Conservation (phyloP, 2,329 filamentous ascomycete genomes). For the Talaromyces sp. region DNA sequence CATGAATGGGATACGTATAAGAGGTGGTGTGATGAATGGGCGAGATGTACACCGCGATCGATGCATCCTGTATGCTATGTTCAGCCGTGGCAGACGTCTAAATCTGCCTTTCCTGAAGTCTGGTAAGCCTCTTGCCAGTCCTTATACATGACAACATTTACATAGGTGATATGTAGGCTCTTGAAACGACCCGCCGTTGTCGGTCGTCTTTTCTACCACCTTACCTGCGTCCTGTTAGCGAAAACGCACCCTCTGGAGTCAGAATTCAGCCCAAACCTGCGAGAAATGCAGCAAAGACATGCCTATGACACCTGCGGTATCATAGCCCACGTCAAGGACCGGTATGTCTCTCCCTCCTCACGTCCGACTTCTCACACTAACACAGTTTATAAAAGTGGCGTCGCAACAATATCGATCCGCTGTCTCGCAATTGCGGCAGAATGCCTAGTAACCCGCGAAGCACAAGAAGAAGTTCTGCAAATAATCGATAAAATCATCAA, state of each 20-base stretch:
- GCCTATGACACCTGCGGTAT: slow-evolving; percentile 87
- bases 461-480: slow-evolving; percentile 76
- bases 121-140: slow-evolving; percentile 57
- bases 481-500: slow-evolving; percentile 73
- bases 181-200: slow-evolving; percentile 78
- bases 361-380: background rate
- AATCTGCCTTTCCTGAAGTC: slow-evolving; percentile 79
- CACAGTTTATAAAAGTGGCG: slow-evolving; percentile 52
- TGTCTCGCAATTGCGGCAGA: slow-evolving; percentile 75
- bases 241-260: slow-evolving; percentile 70
- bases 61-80: slow-evolving; percentile 85
- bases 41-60: slow-evolving; percentile 70
- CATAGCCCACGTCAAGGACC: slow-evolving; percentile 76
- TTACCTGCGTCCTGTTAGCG: slow-evolving; percentile 73
- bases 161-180: slow-evolving; percentile 54
- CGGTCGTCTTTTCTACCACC: slow-evolving; percentile 84
- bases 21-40: slow-evolving; percentile 79
- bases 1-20: slow-evolving; percentile 79
- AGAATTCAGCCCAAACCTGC: slow-evolving; percentile 63
- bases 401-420: slow-evolving; percentile 74
- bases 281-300: slow-evolving; percentile 66
- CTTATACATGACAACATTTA: background rate
- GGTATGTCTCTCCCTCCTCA: slow-evolving; percentile 37
- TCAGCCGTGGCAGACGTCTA: slow-evolving; percentile 62
- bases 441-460: slow-evolving; percentile 62